Base-by-base conservation (phyloP, 352 stramenopile species). In the Globisporangium nagaii region DNA sequence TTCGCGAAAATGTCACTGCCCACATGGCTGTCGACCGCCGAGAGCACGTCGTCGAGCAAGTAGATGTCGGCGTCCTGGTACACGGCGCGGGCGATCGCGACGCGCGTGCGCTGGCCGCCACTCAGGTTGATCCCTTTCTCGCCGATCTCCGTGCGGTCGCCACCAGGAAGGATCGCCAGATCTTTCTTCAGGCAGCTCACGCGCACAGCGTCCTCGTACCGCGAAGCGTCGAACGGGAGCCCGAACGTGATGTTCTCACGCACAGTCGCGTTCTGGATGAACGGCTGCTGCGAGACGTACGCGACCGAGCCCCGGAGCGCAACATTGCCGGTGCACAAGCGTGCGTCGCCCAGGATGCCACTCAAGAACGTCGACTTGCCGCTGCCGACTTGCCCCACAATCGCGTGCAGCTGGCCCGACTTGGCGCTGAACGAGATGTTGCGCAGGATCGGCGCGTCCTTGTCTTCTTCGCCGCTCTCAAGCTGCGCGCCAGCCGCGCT, bases 221-320 rank as follows among this genome's bases (percentile, higher is more conserved):
- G 69, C 0, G 68, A 68, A 10, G 60, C 62, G 22, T 95, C 60
- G 32, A 78, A 95, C 4, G 70, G 69, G 13, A 84, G 53, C 0
- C 93, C 79, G 70, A 99, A 99, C 31, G 96, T 79, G 56, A 99
- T 97, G 69, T 99, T 99, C 37, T 98, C 88, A 19, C 85, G 79
- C 15, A 99, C 63, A 1, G 82, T 97, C 30, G 84, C 90, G 69
- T 99, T 99, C 57, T 98, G 83, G 46, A 99, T 98, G 60, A 97
- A 99, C 12, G 96, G 78, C 25, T 88, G 93, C 71, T 98, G 95
- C 17, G 88, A 70, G 43, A 96, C 88, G 56, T 98, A 99, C 1
- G 90, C 92, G 8, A 99, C 75, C 15, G 74, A 89, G 6, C 96
- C 96, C 19, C 82, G 75, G 2, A 98, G 65, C 9, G 63, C 56